Conservation (phyloP, 345 rosid genomes). For the Hibiscus tridactylites region DNA sequence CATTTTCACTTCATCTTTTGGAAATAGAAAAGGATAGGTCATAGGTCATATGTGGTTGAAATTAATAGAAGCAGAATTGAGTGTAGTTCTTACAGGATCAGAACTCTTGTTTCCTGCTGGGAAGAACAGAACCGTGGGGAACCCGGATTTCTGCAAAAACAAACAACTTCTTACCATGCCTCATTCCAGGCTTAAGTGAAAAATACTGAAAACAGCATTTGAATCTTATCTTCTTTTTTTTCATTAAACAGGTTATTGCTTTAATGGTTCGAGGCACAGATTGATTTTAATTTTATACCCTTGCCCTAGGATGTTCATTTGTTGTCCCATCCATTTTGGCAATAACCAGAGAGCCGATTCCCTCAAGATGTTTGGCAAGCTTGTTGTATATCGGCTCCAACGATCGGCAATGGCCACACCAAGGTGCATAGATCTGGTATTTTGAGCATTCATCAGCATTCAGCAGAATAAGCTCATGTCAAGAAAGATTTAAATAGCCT, state of each 20-base stretch:
- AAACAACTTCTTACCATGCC: background rate
- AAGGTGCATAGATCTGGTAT: constrained; percentile 82
- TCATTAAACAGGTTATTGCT: background rate
- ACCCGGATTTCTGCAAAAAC: constrained; percentile 73
- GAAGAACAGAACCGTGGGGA: constrained; percentile 92
- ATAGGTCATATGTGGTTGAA: no score
- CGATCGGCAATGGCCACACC: constrained; percentile 99
- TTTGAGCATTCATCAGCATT: background rate
- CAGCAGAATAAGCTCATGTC: constrained; percentile 3
- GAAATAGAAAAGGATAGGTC: background rate
- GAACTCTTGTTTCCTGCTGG: constrained; percentile 97
- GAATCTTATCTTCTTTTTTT: no score
- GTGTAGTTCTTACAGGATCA: constrained; percentile 64
- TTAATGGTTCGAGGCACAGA: background rate
- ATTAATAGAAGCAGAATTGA: background rate
- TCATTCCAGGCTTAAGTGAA: background rate
- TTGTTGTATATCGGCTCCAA: constrained; percentile 89
- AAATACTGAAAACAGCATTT: background rate
- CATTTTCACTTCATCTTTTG: background rate
- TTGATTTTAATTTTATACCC: constrained; percentile 39
- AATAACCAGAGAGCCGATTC: constrained; percentile 71
- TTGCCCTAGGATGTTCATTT: constrained; percentile 93
- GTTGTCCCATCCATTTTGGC: constrained; percentile 99
- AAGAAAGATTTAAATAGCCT: background rate
- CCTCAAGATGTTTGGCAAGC: constrained; percentile 75